Conservation (phyloP, 257 asterid species). For the Nicotiana tomentosiformis region DNA sequence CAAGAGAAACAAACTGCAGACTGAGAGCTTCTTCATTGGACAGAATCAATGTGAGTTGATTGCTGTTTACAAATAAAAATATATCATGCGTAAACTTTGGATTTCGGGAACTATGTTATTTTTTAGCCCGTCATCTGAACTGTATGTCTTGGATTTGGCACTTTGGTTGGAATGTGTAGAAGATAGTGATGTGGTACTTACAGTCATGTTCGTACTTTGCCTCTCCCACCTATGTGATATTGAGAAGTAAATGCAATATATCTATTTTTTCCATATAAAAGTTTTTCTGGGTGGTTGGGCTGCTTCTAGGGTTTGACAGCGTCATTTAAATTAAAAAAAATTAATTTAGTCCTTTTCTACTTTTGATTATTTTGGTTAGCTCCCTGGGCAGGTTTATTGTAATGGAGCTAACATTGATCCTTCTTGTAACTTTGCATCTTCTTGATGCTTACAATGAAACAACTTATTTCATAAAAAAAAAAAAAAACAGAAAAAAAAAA, state of each 20-base stretch:
- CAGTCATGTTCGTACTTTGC: background rate
- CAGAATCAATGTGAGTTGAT: slow-evolving; percentile 69
- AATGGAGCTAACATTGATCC: too few relatives aligned
- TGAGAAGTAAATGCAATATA: background rate
- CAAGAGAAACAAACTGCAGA: slow-evolving; percentile 72
- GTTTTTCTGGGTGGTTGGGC: background rate
- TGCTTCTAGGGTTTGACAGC: background rate
- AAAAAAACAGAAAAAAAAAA: too few relatives aligned
- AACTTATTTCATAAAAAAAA: too few relatives aligned
- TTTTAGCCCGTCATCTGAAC: background rate
- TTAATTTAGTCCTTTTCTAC: too few relatives aligned
- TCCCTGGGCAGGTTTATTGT: too few relatives aligned
- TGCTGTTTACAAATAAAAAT: background rate
- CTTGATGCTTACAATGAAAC: too few relatives aligned
- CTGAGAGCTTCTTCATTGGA: slow-evolving; percentile 65
- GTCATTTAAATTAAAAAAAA: too few relatives aligned
- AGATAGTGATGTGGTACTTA: background rate
- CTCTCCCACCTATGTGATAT: background rate
- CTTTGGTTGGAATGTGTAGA: background rate
- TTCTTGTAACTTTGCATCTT: too few relatives aligned
- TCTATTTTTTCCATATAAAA: background rate
- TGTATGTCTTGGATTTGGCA: background rate
- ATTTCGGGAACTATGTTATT: background rate
- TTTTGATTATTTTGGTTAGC: too few relatives aligned
- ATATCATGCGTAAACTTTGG: background rate